Percentiles rank a stretch among this genome's conserved stretches.
These are phyloP conservation scores for Periglandula ipomoeae DNA, from an alignment of 2,329 filamentous ascomycete species.

Conservation along the genomic window DNA sequence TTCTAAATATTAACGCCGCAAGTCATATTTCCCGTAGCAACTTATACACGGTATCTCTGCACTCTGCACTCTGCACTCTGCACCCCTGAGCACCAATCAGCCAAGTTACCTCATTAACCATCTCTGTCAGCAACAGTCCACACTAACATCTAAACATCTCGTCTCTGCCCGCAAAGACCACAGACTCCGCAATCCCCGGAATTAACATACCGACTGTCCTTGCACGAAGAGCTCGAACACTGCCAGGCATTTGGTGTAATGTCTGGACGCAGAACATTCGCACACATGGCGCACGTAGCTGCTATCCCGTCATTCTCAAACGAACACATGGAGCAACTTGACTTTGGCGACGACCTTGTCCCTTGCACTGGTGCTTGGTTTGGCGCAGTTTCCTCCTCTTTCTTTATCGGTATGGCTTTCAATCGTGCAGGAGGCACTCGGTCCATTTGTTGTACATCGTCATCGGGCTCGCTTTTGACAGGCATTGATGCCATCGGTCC, in stretches of 20 bases:
- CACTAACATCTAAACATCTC: slow-evolving; percentile 7
- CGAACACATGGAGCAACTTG: slow-evolving; percentile 56
- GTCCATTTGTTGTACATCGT: not conserved
- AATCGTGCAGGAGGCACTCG: not conserved
- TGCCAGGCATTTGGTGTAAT: slow-evolving; percentile 52
- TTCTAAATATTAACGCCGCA: no score
- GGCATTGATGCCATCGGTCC: not conserved
- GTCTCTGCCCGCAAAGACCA: slow-evolving; percentile 53
- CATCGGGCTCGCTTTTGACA: slow-evolving; percentile 3
- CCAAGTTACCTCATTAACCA: no score
- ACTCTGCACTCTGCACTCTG: not conserved
- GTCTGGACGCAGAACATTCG: slow-evolving; percentile 53
- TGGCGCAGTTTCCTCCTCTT: not conserved
- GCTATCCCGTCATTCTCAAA: slow-evolving; percentile 46
- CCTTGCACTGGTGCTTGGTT: not conserved
- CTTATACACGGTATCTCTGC: no score
- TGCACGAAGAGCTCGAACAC: slow-evolving; percentile 49
- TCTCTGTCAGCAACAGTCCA: no score
- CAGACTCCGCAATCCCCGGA: slow-evolving; percentile 60
- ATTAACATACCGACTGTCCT: slow-evolving; percentile 53
- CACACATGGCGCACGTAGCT: slow-evolving; percentile 58
- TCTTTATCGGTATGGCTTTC: not conserved
- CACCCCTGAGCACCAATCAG: no score
- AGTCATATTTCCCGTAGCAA: no score
- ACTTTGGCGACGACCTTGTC: not conserved